These are phyloP conservation scores for Spatholobus suberectus DNA, from an alignment of 306 rosid genomes.

Conservation along the genomic window DNA sequence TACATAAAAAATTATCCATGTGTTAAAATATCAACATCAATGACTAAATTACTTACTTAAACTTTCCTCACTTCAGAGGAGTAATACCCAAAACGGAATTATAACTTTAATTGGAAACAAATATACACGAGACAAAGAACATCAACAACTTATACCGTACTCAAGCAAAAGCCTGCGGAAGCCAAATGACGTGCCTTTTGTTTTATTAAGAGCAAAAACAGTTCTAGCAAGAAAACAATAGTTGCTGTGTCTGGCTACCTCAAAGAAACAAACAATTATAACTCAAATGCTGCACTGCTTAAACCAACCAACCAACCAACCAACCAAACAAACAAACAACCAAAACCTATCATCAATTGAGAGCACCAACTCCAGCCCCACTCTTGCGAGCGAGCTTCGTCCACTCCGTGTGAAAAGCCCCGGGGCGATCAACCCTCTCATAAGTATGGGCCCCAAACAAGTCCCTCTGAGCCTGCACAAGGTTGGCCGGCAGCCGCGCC, in stretches of 20 bases:
- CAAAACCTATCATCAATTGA: conserved; percentile 55
- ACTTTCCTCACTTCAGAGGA: not conserved
- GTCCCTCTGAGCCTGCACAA: conserved; percentile 97
- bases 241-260: conserved; percentile 46
- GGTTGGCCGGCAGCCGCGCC: conserved; percentile 91
- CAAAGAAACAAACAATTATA: conserved; percentile 45
- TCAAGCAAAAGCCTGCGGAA: conserved; percentile 8
- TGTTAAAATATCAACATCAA: not conserved
- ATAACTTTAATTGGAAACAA: not conserved
- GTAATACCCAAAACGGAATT: not conserved
- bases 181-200: conserved; percentile 51
- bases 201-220: conserved; percentile 55
- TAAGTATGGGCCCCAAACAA: conserved; percentile 96
- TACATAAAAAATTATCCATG: not conserved
- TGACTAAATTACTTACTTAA: not conserved
- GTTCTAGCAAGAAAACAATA: conserved; percentile 48
- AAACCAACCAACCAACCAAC: conserved; percentile 39
- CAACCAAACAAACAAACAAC: conserved; percentile 40
- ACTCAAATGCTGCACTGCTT: conserved; percentile 24
- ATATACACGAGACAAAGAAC: not conserved
- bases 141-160: conserved; percentile 8
- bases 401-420: conserved; percentile 92
- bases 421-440: conserved; percentile 83
- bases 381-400: conserved; percentile 79
- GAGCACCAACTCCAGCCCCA: conserved; percentile 62